A percentile compares a stretch with the other conserved stretches of the same genome.
Evolutionary conservation across 805 yeast genomes (phyloP).

Genomic region (Saitoella complicata): DNA sequence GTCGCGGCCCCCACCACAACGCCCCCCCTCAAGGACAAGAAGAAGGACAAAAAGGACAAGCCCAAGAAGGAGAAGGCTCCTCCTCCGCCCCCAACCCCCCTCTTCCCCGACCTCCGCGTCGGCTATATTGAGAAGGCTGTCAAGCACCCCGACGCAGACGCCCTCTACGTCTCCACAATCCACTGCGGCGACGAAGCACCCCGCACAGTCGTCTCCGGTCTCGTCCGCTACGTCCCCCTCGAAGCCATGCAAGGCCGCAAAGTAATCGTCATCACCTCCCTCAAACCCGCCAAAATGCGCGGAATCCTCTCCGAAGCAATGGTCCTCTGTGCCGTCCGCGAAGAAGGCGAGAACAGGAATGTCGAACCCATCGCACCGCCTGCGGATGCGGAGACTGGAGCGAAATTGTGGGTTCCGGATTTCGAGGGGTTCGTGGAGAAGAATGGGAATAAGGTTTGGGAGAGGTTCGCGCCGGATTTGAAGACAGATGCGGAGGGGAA

Average conservation of each 20-base stretch:
- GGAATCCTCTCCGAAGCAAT: constrained; percentile 90
- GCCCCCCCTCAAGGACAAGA: constrained; percentile 15
- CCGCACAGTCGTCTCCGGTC: constrained; percentile 94
- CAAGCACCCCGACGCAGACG: constrained; percentile 96
- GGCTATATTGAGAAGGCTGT: constrained; percentile 94
- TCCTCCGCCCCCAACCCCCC: constrained; percentile 35
- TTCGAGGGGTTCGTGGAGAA: too few species aligned
- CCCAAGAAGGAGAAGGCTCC: constrained; percentile 32
- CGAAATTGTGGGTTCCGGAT: too few species aligned
- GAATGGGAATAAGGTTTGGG: too few species aligned
- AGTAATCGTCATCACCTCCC: constrained; percentile 83
- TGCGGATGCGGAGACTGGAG: constrained; percentile 83
- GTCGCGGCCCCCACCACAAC: constrained; percentile 17
- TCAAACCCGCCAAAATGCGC: constrained; percentile 96
- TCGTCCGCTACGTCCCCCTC: constrained; percentile 72
- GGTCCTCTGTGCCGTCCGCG: constrained; percentile 75
- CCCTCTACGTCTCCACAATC: constrained; percentile 89
- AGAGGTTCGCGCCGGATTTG: too few species aligned
- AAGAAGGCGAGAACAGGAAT: constrained; percentile 29
- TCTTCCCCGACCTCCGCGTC: constrained; percentile 82
- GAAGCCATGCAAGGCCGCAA: constrained; percentile 93
- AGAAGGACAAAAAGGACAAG: constrained; percentile 25
- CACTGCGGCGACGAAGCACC: constrained; percentile 95
- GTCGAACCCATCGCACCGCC: constrained; percentile 97
- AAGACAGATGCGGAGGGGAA: too few species aligned